Base-by-base conservation (phyloP, 2,329 filamentous ascomycete genomes). In the Aspergillus sp. region DNA sequence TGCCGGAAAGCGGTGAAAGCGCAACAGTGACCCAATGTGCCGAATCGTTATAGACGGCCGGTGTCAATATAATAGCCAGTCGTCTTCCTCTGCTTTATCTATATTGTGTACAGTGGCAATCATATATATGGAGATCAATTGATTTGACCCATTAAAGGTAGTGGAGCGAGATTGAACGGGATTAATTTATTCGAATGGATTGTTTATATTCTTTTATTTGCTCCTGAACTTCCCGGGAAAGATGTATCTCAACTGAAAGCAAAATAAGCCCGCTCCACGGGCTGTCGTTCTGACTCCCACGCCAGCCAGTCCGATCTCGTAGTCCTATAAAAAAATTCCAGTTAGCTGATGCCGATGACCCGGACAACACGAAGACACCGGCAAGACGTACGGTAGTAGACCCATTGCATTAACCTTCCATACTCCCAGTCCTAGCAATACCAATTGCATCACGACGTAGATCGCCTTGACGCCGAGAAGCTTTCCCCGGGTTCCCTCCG, bases 401-500 rank as follows among this genome's bases (percentile, higher is more conserved):
- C 94, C 94, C 94, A 99, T 99, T 35, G 83, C 85, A 73, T 97
- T 96, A 24, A 99, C 85, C 74, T 99, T 99, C 90, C 91, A 99
- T 47, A 99, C 78, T 3, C 94, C 94, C 67, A 99, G 76, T 0
- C 80, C 91, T 63, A 99, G 72, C 47, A 93, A 87, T 51, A 94
- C 73, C 57, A 95, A 71, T 72, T 99, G 95, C 82, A 93, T 94
- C 5, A 84, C 79, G 41, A 99, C 82, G 69, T 95, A 99, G 4
- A 91, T 87, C 47, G 87, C 73, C 80, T 99, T 99, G 50, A 94
- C 91, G 62, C 86, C 82, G 52, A 95, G 70, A 63, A 97, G 81
- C 68, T 90, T 83, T 36, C 75, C 77, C 58, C 81, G 83, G 61
- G 89, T 96, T 32, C 82, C 84, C 49, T 90, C 86, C 17, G 89